Conservation (phyloP, 1,284 basidiomycete genomes). For the Microbotryomycetes sp. region DNA sequence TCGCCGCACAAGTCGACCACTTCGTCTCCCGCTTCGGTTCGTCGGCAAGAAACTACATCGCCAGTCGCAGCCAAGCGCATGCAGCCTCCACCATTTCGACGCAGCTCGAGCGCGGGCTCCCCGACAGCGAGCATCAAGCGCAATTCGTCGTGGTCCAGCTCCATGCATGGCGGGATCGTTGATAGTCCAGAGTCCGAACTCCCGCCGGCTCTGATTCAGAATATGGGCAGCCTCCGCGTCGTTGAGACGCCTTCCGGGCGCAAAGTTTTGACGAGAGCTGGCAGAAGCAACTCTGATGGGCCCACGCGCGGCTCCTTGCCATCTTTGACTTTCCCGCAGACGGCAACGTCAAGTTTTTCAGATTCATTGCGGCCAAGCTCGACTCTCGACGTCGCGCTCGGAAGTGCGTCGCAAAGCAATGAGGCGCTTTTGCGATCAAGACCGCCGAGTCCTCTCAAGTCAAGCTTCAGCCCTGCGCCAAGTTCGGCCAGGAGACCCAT, state of each 20-base stretch:
- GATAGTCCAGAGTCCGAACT: background rate
- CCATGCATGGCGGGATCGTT: background rate
- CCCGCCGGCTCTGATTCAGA: background rate
- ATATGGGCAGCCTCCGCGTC: background rate
- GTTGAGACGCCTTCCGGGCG: background rate
- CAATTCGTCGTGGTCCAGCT: background rate
- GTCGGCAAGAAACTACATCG: background rate
- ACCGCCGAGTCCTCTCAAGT: background rate
- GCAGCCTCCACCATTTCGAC: background rate
- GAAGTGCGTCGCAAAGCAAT: background rate
- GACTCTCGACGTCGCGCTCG: too few relatives aligned
- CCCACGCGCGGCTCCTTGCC: background rate
- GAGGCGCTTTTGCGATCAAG: background rate
- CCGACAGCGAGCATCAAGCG: background rate
- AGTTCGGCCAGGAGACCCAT: background rate
- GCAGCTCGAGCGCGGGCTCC: background rate
- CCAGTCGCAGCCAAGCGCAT: background rate
- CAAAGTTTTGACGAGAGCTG: background rate
- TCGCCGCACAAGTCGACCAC: background rate
- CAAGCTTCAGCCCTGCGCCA: background rate
- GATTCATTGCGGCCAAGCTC: background rate
- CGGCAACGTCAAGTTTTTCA: background rate
- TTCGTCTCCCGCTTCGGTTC: background rate
- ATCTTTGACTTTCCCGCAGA: background rate
- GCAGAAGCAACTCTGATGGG: conserved; percentile 9